These are phyloP conservation scores for Kuraishia floccosa DNA, from an alignment of 805 yeast species.

Conservation along the genomic window DNA sequence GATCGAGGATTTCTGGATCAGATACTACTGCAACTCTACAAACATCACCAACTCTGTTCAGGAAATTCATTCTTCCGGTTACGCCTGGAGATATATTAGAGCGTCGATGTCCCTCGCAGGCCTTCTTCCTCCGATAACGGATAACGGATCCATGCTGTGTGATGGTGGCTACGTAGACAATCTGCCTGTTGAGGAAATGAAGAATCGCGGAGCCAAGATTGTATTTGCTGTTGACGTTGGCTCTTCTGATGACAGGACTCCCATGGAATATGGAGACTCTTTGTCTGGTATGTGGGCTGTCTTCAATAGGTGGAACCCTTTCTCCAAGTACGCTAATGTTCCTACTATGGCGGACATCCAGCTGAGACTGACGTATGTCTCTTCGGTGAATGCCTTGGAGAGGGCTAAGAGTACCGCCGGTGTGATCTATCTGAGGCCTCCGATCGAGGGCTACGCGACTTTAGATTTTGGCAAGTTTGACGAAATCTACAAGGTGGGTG, in stretches of 20 bases:
- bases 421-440: constrained; percentile 83
- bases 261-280: constrained; percentile 87
- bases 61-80: constrained; percentile 89
- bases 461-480: constrained; percentile 87
- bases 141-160: constrained; percentile 81
- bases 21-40: constrained; percentile 82
- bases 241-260: constrained; percentile 82
- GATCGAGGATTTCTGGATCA: constrained; percentile 94
- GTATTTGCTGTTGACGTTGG: constrained; percentile 96
- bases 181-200: constrained; percentile 88
- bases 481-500: constrained; percentile 77
- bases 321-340: constrained; percentile 74
- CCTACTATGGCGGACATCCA: constrained; percentile 96
- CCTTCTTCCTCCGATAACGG: constrained; percentile 77
- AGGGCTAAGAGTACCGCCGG: constrained; percentile 78
- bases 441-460: constrained; percentile 86
- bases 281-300: constrained; percentile 89
- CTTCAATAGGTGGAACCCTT: constrained; percentile 80
- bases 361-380: constrained; percentile 84
- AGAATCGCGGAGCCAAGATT: constrained; percentile 72
- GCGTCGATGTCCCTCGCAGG: constrained; percentile 98
- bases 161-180: constrained; percentile 97
- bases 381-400: constrained; percentile 89
- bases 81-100: constrained; percentile 90
- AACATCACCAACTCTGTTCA: constrained; percentile 89